phyloP scores from a whole-genome alignment of 148 eudicot species.

The Rhododendron ovatum region DNA sequence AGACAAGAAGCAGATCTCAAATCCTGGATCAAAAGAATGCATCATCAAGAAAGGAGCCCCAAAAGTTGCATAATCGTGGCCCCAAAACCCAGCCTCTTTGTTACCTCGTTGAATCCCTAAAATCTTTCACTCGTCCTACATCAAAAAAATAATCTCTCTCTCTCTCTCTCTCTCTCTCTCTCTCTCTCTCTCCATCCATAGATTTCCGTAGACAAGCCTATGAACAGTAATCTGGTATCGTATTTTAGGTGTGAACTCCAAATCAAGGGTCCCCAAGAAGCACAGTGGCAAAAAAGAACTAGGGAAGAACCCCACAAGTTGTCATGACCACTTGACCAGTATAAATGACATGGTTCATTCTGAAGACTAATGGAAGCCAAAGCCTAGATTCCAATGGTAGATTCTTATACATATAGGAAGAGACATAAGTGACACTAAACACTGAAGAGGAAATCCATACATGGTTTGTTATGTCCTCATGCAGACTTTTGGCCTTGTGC shows the following conservation, averaged over 20 bases:
- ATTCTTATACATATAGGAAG: neutral
- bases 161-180: no score
- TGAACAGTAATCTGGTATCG: neutral
- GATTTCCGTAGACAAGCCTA: neutral
- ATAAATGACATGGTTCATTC: neutral
- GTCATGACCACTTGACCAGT: neutral
- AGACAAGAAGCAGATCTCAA: no score
- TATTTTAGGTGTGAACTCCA: neutral
- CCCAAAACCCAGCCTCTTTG: no score
- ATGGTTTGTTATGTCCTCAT: conserved; percentile 60
- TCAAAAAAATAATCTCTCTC: no score
- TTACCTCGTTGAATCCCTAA: no score
- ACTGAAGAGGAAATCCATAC: conserved; percentile 30
- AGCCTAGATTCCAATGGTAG: neutral
- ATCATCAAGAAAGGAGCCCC: no score
- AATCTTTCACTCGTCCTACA: no score
- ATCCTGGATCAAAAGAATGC: no score
- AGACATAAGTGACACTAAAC: neutral
- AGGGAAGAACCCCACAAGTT: neutral
- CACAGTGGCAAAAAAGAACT: neutral
- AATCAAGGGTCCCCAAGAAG: neutral
- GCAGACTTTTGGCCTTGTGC: conserved; percentile 55
- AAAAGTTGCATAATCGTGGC: no score
- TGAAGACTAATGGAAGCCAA: neutral
- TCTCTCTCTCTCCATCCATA: no score